Evolutionary conservation across 768 basidiomycete species (phyloP), one percentile per base, ranked within the genome.

Genomic region (Antrodiella citrinella): DNA sequence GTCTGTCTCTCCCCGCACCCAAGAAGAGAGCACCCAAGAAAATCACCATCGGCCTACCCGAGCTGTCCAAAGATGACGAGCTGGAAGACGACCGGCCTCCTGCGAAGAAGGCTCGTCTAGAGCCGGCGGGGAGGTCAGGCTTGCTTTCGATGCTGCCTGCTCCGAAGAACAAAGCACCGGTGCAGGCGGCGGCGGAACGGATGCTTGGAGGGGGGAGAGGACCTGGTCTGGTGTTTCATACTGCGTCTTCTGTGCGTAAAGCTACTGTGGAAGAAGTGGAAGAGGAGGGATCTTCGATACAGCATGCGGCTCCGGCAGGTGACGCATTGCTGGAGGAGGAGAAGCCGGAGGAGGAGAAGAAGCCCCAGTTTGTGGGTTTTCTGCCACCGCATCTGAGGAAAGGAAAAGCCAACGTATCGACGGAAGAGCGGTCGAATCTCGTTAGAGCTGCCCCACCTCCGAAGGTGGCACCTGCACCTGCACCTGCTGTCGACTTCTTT

Each of bases 101-200:
- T 2, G 70, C 80, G 35, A 89, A 87, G 66, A 83, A 75, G 51
- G 68, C 73, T 15, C 73, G 77, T 21, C 54, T 78, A 35, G 72
- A 74, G 26, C 52, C 73, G 19, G 78, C 78, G 22, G 86, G 86
- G 9, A 61, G 62, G 11, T 90, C 87, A 0, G 76, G 80, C 2
- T 61, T 91, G 44, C 59, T 90, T 25, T 75, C 76, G 7, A 87
- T 89, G 82, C 72, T 91, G 10, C 88, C 88, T 26, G 76, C 81
- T 0, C 88, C 88, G 4, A 87, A 82, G 65, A 76, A 77, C 61
- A 68, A 71, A 49, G 60, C 66, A 20, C 72, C 77, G 9, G 62
- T 72, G n/a, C 59, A 63, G 21, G 62, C 69, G 45, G 61, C 67
- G 23, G 64, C 73, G 4, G 74, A 78, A 54, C 72, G 82, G 24